Base-by-base conservation (phyloP, 176 grass and related monocot species). In the Lolium perenne region DNA sequence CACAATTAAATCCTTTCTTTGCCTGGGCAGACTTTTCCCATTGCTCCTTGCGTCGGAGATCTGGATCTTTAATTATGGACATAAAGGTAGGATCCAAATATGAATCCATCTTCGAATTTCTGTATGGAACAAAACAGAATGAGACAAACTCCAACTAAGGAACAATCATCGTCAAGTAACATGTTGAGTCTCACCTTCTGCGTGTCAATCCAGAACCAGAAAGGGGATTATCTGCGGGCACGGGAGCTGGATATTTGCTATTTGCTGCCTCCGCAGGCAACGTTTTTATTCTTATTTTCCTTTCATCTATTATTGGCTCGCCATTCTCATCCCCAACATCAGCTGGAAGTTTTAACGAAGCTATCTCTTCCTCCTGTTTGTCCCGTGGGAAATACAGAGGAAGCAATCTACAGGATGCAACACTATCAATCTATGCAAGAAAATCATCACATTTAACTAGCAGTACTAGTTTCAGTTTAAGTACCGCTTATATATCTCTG, bases 291-390 rank as follows among this genome's bases (percentile, higher is more conserved):
- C 96, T 93, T 84, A 98, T 98, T 91, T 98, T 95, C 56, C 96
- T 88, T 89, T 98, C 96, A 89, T 98, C 90, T 74, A 98, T 98
- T 84, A 98, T 79, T 35, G 96, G 95, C 63, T 98, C 93, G 41
- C 96, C 96, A 92, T 98, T 98, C 90, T 98, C 96, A 83, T 98
- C 96, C 65, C 96, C 96, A 64, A 98, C 93, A 94, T 95, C 96
- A 83, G 96, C 89, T 81, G 96, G 96, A 83, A 98, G 90, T 79
- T 98, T 98, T 21, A 87, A 88, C 7, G 86, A 65, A 38, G 96
- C 93, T 23, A 98, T 90, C 63, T 98, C 93, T 90, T 98, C 96
- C 90, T 98, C 96, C 57, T 90, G 88, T 83, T 95, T 95, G 76
- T 98, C 96, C 79, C 96, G 90, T 63, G 96, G 96, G 69, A 98